These are phyloP conservation scores for Kalanchoe fedtschenkoi DNA, from an alignment of 164 flowering plant genomes.

Conservation along the genomic window DNA sequence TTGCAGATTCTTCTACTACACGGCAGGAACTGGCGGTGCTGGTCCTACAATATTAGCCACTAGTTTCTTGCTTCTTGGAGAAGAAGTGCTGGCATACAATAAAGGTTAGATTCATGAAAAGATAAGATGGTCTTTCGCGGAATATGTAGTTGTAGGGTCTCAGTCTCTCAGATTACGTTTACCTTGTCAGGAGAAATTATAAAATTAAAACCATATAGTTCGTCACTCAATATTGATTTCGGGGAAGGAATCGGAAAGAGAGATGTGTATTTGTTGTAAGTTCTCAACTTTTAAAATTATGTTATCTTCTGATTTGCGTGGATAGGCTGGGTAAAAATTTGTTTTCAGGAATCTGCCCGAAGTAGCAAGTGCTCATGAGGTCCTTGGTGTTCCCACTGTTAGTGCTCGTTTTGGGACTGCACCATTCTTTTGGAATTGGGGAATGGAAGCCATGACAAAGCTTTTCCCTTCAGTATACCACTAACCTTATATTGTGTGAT, in stretches of 20 bases:
- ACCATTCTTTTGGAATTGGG: constrained; percentile 99
- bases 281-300: constrained; percentile 11
- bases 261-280: constrained; percentile 92
- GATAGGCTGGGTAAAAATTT: background rate
- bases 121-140: background rate
- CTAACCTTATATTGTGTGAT: background rate
- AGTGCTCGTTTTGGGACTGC: constrained; percentile 98
- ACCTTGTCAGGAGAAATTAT: constrained; percentile 56
- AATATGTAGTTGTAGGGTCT: background rate
- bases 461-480: constrained; percentile 59
- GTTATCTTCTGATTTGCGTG: background rate
- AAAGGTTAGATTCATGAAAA: constrained; percentile 43
- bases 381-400: constrained; percentile 81
- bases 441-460: constrained; percentile 64
- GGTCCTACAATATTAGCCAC: constrained; percentile 97
- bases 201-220: constrained; percentile 79
- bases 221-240: constrained; percentile 83
- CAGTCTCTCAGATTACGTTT: background rate
- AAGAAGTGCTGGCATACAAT: constrained; percentile 83
- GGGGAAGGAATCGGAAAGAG: constrained; percentile 83
- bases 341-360: constrained; percentile 86
- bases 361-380: constrained; percentile 68
- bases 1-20: constrained; percentile 80
- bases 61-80: constrained; percentile 93
- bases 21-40: constrained; percentile 98